Percentiles rank a stretch among this genome's conserved stretches.
Evolutionary conservation across 371 early-diverging fungal genomes (phyloP).

Genomic region (Actinomucor elegans): DNA sequence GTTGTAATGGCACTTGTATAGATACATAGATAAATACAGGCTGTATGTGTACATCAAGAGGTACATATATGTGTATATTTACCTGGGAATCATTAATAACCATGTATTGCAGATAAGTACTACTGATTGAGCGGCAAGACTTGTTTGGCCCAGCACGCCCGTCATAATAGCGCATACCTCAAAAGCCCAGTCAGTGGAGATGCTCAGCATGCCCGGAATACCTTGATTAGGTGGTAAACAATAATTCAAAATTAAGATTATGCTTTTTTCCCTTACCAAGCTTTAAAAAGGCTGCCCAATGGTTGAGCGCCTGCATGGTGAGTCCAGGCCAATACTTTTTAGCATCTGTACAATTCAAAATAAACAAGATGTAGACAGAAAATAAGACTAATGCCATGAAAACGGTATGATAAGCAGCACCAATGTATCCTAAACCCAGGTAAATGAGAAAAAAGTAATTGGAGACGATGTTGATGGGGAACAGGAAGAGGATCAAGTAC

Average conservation of each 20-base stretch:
- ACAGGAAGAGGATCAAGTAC: constrained; percentile 26
- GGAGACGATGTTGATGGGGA: constrained; percentile 33
- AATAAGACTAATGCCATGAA: constrained; percentile 1
- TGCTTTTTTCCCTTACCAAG: constrained; percentile 27
- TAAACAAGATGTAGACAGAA: constrained; percentile 5
- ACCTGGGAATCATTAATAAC: constrained; percentile 43
- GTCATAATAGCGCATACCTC: constrained; percentile 49
- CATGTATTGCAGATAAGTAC: constrained; percentile 29
- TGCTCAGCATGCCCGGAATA: constrained; percentile 50
- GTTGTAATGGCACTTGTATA: constrained; percentile 28
- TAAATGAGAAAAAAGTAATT: constrained; percentile 33
- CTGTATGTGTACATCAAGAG: too few relatives aligned
- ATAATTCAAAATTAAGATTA: too few relatives aligned
- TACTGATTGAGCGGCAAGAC: constrained; percentile 45
- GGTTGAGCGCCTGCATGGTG: constrained; percentile 23
- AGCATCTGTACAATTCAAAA: constrained; percentile 20
- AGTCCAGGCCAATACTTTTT: constrained; percentile 38
- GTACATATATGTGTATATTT: neutral
- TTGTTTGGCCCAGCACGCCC: constrained; percentile 41
- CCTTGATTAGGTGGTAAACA: constrained; percentile 30
- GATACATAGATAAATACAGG: neutral
- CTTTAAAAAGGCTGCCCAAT: constrained; percentile 41
- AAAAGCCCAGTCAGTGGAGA: constrained; percentile 50
- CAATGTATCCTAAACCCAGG: constrained; percentile 29
- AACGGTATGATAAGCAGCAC: constrained; percentile 30